Base-by-base conservation (phyloP, 1,284 basidiomycete genomes). In the Laetiporus sulphureus region DNA sequence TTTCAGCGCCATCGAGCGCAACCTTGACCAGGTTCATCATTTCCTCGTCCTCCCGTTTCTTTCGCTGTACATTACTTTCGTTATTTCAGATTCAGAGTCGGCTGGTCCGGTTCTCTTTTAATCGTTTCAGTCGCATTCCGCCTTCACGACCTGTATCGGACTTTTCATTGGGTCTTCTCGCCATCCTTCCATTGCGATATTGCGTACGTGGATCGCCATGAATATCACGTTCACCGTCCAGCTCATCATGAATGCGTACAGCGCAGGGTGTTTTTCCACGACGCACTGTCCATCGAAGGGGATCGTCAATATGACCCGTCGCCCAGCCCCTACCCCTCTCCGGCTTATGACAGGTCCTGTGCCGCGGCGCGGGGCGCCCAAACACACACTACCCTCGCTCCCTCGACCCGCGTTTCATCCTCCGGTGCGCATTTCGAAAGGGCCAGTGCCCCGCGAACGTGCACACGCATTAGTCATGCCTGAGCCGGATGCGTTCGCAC, bases 371-470 rank as follows among this genome's bases (percentile, higher is more conserved):
- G 51, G 52, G 37, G 15, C 48, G 47, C 59, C 59, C 21, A 55
- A 52, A 22, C 58, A 60, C 51, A 61, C 57, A 27, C 54, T 62
- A 31, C 60, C 60, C 15, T 60, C 58, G 7, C 37, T 60, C 34
- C 60, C 60, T 5, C 57, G 55, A 36, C 60, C 60, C 0, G 55
- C 52, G n/a, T 60, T 60, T 51, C 37, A 57, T 35, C 56, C 51
- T 1, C 52, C 51, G 23, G 36, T 35, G 4, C 40, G 43, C 3
- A 18, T 40, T 18, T 31, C 23, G 12, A 40, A 30, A 19, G 55
- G 50, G 10, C 48, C 58, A 38, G 45, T 51, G 8, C 52, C 57
- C 30, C 56, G 55, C 34, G 36, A 55, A 13, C 54, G 52, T 33
- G 47, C 46, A 2, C 31, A 20, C 18, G 15, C 19, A 5, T 38